Percentiles rank a stretch among this genome's conserved stretches.
phyloP scores from a whole-genome alignment of 2,329 filamentous ascomycete species.

The Fusarium xylarioides region DNA sequence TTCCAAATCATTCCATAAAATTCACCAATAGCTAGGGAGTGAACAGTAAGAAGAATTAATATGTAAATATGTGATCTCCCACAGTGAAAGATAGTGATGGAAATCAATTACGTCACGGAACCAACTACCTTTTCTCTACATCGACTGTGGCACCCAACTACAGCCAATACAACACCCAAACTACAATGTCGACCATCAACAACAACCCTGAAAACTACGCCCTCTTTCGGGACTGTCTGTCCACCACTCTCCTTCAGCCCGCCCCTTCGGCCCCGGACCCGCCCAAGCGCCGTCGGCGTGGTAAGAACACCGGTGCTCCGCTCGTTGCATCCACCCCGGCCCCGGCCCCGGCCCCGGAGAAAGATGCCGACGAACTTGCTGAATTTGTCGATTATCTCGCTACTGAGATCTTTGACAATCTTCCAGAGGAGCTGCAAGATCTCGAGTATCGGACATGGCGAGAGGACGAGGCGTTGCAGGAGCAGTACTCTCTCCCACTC shows the following conservation, averaged over 20 bases:
- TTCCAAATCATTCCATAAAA: conserved; percentile 25
- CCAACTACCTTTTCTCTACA: background rate
- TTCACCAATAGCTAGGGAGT: background rate
- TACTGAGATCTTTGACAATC: conserved; percentile 69
- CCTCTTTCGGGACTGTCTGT: conserved; percentile 78
- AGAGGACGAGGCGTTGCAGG: conserved; percentile 55
- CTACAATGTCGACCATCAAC: conserved; percentile 31
- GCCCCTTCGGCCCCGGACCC: conserved; percentile 57
- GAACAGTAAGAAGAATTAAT: background rate
- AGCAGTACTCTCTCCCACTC: conserved; percentile 66
- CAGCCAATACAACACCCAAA: background rate
- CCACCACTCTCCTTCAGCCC: conserved; percentile 72
- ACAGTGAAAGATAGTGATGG: background rate
- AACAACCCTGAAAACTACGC: conserved; percentile 53
- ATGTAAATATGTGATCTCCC: background rate
- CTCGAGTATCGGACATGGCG: conserved; percentile 67
- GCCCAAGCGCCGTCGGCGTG: conserved; percentile 54
- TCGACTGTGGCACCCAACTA: background rate
- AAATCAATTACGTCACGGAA: conserved; percentile 35
- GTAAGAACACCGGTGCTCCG: conserved; percentile 30
- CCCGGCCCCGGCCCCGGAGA: conserved; percentile 24
- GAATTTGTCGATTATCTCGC: conserved; percentile 87
- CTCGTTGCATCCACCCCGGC: conserved; percentile 16
- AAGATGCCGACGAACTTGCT: conserved; percentile 71
- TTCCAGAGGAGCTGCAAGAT: conserved; percentile 69